Evolutionary conservation across 768 basidiomycete genomes (phyloP), one percentile per base, ranked within the genome.

Genomic region (Amanita inopinata): DNA sequence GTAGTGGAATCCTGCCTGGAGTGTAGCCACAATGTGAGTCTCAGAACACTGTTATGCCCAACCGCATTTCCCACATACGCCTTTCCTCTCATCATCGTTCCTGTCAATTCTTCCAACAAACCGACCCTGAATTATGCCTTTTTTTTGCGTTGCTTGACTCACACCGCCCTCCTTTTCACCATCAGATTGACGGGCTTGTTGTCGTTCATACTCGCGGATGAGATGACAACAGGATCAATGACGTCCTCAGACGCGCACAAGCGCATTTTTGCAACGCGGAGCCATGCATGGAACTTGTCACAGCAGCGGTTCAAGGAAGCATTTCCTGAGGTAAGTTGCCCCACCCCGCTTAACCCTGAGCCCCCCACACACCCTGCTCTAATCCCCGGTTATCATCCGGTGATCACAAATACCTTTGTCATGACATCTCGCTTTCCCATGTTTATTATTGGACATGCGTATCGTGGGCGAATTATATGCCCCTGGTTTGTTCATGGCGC

Each of bases 1-100:
- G n/a, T 47, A 90, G 85, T 92, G 90, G 91, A 92, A 92, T 60
- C 91, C 91, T 4, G 87, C 90, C 1, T 94, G 91, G 91, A 89
- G 85, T 54, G 88, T 93, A 8, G 83, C 87, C 15, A 94, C 91
- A 9, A 94, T 94, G 87, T 88, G 58, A 59, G 86, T 71, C 25
- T 30, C 35, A 18, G 15, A 10, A 30, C 33, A 28, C 39, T n/a
- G 32, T 28, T 40, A 10, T 18, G 35, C 6, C 46, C 24, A 12
- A 30, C 20, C 34, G 11, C 14, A n/a, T 47, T 38, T 46, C 38
- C 46, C 28, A 32, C 41, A 25, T 35, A 36, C 40, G 40, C 45
- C 38, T 28, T 48, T 32, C 20, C 33, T 46, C 36, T 31, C 38
- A 43, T 39, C 14, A 22, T 38, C 39, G 32, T 33, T 33, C 40